Percentiles rank a stretch among this genome's conserved stretches.
phyloP scores from a whole-genome alignment of 805 yeast genomes.

The Metschnikowia baotianmanensis region DNA sequence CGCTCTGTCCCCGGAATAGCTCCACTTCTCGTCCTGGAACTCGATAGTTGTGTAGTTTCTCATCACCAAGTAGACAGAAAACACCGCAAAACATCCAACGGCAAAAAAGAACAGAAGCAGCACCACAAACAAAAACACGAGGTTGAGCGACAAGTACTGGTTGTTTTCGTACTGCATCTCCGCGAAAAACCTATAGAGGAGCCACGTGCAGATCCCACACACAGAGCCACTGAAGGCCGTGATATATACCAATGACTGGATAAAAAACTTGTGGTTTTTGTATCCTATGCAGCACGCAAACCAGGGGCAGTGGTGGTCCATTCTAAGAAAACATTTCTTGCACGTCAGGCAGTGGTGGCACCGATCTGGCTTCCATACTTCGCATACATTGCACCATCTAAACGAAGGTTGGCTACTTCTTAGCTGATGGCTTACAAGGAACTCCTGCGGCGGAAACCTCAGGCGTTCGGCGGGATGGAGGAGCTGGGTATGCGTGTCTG shows the following conservation, averaged over 20 bases:
- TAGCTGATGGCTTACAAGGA: conserved; percentile 37
- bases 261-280: conserved; percentile 72
- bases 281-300: conserved; percentile 85
- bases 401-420: conserved; percentile 53
- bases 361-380: conserved; percentile 59
- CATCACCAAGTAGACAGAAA: conserved; percentile 57
- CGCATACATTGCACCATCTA: conserved; percentile 55
- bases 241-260: conserved; percentile 65
- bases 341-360: conserved; percentile 57
- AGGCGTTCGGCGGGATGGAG: neutral
- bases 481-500: neutral
- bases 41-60: conserved; percentile 82
- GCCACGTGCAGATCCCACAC: conserved; percentile 36
- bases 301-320: conserved; percentile 85
- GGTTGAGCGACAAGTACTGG: conserved; percentile 51
- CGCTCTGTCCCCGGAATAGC: conserved; percentile 35
- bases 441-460: conserved; percentile 31
- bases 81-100: conserved; percentile 48
- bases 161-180: conserved; percentile 33
- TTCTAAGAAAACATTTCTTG: conserved; percentile 44
- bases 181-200: conserved; percentile 49
- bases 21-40: conserved; percentile 54
- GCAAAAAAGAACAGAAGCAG: conserved; percentile 51
- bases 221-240: conserved; percentile 46
- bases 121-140: conserved; percentile 61